Evolutionary conservation across 2,329 filamentous ascomycete species (phyloP), one percentile per base, ranked within the genome.

Genomic region (Dendrostoma leiphaemia): DNA sequence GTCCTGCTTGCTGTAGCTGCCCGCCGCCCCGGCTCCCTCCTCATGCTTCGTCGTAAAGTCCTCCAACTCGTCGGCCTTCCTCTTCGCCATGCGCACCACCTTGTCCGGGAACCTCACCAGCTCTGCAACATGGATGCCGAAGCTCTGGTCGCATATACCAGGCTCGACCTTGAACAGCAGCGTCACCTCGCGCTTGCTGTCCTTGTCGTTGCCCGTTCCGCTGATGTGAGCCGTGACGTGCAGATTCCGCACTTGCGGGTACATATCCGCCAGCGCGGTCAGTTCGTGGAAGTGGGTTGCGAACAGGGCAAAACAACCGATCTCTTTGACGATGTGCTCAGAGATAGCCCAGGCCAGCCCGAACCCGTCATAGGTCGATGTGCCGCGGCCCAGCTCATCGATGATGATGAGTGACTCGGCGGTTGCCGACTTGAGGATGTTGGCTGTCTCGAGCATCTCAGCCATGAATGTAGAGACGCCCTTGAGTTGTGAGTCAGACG

Each of bases 381-480:
- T 99, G 54, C 94, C 94, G 57, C 94, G 90, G 47, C 94, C 94
- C 2, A 99, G 84, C 70, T 99, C 94, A 70, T 99, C 95, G 63
- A 99, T 97, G 71, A 99, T 97, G 73, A 99, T 97, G 50, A 99
- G 82, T 4, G 91, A 96, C 68, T 99, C 94, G 29, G 88, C 85
- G 0, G 94, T 99, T 2, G 94, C 94, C 0, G 91, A 95, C 74
- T 97, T 97, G 66, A 99, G 85, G 61, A 99, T 99, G 69, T 97
- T 97, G 62, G 94, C 91, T 1, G 94, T 99, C 70, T 99, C 94
- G 21, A 99, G 82, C 94, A 99, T 99, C 74, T 99, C 94, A 2
- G 94, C 94, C 95, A 99, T 99, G 71, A 99, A 99, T 0, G 94
- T 99, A 3, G 91, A 96, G 2, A 99, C 94, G 32, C 94, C 94